A percentile compares a stretch with the other conserved stretches of the same genome.
phyloP scores from a whole-genome alignment of 2,329 filamentous ascomycete genomes.

The Xylariales sp. region DNA sequence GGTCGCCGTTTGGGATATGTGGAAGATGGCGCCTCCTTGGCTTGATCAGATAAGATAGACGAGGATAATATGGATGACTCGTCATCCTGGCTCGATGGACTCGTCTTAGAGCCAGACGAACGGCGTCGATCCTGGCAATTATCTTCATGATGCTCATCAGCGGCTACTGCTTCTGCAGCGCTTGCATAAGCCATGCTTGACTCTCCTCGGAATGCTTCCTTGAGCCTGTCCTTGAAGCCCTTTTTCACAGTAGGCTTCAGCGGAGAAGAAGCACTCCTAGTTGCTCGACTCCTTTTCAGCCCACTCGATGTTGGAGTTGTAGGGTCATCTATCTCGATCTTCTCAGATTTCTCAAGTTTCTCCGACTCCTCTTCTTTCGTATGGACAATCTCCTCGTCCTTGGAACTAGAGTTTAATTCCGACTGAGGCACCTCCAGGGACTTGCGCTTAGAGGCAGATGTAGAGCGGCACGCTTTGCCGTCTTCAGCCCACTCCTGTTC shows the following conservation, averaged over 20 bases:
- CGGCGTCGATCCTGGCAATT: slow-evolving; percentile 24
- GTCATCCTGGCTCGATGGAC: slow-evolving; percentile 28
- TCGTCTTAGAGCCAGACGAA: slow-evolving; percentile 28
- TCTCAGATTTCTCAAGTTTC: slow-evolving; percentile 11
- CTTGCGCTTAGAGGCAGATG: slow-evolving; percentile 15
- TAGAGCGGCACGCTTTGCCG: slow-evolving; percentile 21
- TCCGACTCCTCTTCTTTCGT: slow-evolving; percentile 1
- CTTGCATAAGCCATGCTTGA: slow-evolving; percentile 48
- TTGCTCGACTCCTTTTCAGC: slow-evolving; percentile 53
- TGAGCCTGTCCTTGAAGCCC: slow-evolving; percentile 53
- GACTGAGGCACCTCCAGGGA: slow-evolving; percentile 13
- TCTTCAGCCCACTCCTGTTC: slow-evolving; percentile 32
- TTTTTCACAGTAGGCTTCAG: slow-evolving; percentile 42
- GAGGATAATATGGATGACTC: slow-evolving; percentile 26
- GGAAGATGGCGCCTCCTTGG: slow-evolving; percentile 12
- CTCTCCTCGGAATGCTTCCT: slow-evolving; percentile 60
- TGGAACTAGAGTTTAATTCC: slow-evolving; percentile 3
- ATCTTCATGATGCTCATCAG: slow-evolving; percentile 23
- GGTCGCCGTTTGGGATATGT: slow-evolving; percentile 30
- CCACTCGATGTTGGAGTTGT: slow-evolving; percentile 31
- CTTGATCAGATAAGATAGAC: slow-evolving; percentile 25
- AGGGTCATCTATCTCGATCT: slow-evolving; percentile 25
- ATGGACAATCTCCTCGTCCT: slow-evolving; percentile 12
- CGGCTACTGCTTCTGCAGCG: slow-evolving; percentile 34
- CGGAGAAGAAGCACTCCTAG: slow-evolving; percentile 44